Base-by-base conservation (phyloP, 805 yeast species). In the Sugiyamaella boreocaroliniensis region DNA sequence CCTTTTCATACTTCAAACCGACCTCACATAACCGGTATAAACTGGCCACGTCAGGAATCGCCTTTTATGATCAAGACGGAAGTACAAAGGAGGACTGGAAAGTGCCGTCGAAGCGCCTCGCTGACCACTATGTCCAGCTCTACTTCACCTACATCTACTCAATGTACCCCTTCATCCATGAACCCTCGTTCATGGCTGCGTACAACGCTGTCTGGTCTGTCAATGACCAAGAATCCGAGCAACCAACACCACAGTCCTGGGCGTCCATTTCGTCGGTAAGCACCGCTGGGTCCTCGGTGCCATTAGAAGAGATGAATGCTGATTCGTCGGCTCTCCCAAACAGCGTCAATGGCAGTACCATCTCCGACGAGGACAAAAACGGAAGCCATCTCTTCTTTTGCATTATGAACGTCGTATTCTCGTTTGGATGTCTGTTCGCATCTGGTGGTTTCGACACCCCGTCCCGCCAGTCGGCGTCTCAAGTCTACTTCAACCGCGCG, bases 121-220 rank as follows among this genome's bases (percentile, higher is more conserved):
- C 67, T 10, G 67, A 63, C 47, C 49, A 48, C 10, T 61, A 60
- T 49, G 57, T 63, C 22, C 53, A 49, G n/a, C 55, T 54, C 26
- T 63, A 63, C 46, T 61, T 63, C 46, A 58, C 54, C 18, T 60
- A 50, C 49, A 61, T 63, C n/a, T 62, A 62, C 44, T 52, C 62
- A 10, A 52, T 62, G 20, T 62, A 60, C 40, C 67, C 67, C 2
- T 61, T 63, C 51, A 55, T 63, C 26, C 67, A 63, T 43, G 50
- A 50, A 46, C 64, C 65, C 4, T 58, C 62, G 19, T 62, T 62
- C 40, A 60, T 63, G 60, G 49, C 49, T 3, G 53, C 63, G 4
- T 63, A 63, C 50, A 58, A 61, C 22, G 53, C 51, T 9, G 45
- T 62, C 12, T 62, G 66, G 66, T 18, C 48, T 2, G 54, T 19